A percentile compares a stretch with the other conserved stretches of the same genome.
phyloP scores from a whole-genome alignment of 768 basidiomycete species.

The Kwoniella dejecticola region DNA sequence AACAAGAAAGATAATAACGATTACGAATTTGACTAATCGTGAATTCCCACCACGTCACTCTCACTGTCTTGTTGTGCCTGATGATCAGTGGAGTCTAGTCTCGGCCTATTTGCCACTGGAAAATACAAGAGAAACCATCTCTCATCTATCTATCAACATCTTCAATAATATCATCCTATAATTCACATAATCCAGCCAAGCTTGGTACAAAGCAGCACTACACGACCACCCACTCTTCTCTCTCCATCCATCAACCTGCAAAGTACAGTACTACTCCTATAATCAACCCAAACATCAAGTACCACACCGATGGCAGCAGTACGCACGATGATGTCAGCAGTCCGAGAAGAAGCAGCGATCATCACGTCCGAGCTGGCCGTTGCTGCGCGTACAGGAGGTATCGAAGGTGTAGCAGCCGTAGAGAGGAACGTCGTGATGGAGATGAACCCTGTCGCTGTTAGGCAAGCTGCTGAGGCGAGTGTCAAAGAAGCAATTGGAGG shows the following conservation, averaged over 20 bases:
- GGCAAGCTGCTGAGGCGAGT: constrained; percentile 25
- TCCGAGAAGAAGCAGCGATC: constrained; percentile 25
- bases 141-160: too few relatives aligned
- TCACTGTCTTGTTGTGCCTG: neutral
- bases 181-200: too few relatives aligned
- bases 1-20: too few relatives aligned
- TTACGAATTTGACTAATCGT: too few relatives aligned
- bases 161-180: too few relatives aligned
- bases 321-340: constrained; percentile 28
- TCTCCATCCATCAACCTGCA: neutral
- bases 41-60: constrained; percentile 3
- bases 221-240: neutral
- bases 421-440: constrained; percentile 21
- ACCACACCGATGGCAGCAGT: constrained; percentile 25
- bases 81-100: constrained; percentile 7
- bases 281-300: neutral
- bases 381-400: constrained; percentile 14
- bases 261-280: neutral
- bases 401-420: constrained; percentile 6
- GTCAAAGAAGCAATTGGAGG: constrained; percentile 21
- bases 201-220: too few relatives aligned
- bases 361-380: constrained; percentile 23
- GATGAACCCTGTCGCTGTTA: constrained; percentile 35
- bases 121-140: neutral
- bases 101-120: neutral